Percentiles rank a stretch among this genome's conserved stretches.
Evolutionary conservation across 352 stramenopile genomes (phyloP).

Genomic region (Hyaloperonospora arabidopsidis): DNA sequence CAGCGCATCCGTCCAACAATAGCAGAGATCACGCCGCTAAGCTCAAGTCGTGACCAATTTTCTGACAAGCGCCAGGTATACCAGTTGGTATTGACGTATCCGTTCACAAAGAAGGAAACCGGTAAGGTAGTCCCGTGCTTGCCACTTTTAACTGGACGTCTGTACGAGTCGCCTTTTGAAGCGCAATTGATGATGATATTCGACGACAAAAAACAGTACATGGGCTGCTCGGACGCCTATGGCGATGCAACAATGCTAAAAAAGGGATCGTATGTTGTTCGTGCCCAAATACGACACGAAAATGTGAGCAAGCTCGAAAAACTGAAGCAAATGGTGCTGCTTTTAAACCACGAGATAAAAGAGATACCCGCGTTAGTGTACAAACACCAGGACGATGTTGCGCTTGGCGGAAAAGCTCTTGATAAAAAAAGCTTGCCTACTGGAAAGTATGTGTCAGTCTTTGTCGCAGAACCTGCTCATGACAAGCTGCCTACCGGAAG

Average conservation of each 20-base stretch:
- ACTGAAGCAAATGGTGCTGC: constrained; percentile 73
- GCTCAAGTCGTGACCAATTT: constrained; percentile 72
- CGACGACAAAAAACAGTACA: constrained; percentile 90
- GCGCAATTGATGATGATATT: constrained; percentile 91
- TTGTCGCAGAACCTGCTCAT: constrained; percentile 54
- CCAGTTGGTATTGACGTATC: constrained; percentile 85
- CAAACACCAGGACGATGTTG: constrained; percentile 56
- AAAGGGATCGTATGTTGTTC: constrained; percentile 78
- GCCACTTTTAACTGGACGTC: constrained; percentile 68
- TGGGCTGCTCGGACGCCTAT: constrained; percentile 80
- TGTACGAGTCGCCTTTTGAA: constrained; percentile 93
- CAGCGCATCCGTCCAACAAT: constrained; percentile 74
- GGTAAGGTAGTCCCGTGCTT: constrained; percentile 78
- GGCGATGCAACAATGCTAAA: constrained; percentile 74
- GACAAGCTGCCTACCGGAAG: constrained; percentile 63
- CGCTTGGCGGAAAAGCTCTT: constrained; percentile 50
- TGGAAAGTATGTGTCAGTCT: constrained; percentile 63
- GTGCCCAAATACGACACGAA: constrained; percentile 73
- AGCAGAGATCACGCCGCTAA: constrained; percentile 71
- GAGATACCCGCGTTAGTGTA: constrained; percentile 57
- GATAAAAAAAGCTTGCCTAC: constrained; percentile 37
- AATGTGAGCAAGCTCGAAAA: constrained; percentile 75
- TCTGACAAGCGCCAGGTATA: constrained; percentile 84
- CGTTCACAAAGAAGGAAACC: constrained; percentile 79
- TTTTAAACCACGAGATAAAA: constrained; percentile 67